A percentile compares a stretch with the other conserved stretches of the same genome.
phyloP scores from a whole-genome alignment of 208 protist species.

The Acanthamoeba lenticulata region DNA sequence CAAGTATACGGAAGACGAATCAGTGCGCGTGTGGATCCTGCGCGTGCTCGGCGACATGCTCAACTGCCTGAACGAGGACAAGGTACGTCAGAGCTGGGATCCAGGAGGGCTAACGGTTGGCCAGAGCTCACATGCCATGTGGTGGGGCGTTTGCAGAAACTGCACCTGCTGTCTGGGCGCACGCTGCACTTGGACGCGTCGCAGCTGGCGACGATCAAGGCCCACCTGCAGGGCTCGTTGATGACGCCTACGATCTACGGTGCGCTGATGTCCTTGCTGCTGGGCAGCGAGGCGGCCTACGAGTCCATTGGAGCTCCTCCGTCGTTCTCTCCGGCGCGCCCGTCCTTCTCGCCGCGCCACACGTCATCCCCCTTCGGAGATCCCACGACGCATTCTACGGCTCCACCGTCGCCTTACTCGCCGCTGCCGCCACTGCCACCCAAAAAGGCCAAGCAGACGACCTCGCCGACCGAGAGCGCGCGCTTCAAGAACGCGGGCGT shows the following conservation, averaged over 20 bases:
- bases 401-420: not conserved
- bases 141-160: not conserved
- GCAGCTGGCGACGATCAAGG: constrained; percentile 37
- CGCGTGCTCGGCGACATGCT: constrained; percentile 33
- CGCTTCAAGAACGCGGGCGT: constrained; percentile 44
- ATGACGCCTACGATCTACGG: constrained; percentile 42
- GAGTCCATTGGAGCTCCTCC: not conserved
- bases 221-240: not conserved
- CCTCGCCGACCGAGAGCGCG: not conserved
- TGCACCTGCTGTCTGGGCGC: constrained; percentile 18
- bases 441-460: not conserved
- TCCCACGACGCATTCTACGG: not conserved
- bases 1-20: not conserved
- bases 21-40: constrained; percentile 37
- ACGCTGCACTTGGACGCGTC: not conserved
- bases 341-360: not conserved
- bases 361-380: not conserved
- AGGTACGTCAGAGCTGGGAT: not conserved
- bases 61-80: constrained; percentile 44
- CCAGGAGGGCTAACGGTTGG: not conserved
- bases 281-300: constrained; percentile 29
- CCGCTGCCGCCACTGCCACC: not conserved
- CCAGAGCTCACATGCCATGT: not conserved
- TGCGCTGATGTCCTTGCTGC: constrained; percentile 16
- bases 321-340: not conserved